Conservation (phyloP, 1,139 yeast species). For the Lodderomyces elongisporus region DNA sequence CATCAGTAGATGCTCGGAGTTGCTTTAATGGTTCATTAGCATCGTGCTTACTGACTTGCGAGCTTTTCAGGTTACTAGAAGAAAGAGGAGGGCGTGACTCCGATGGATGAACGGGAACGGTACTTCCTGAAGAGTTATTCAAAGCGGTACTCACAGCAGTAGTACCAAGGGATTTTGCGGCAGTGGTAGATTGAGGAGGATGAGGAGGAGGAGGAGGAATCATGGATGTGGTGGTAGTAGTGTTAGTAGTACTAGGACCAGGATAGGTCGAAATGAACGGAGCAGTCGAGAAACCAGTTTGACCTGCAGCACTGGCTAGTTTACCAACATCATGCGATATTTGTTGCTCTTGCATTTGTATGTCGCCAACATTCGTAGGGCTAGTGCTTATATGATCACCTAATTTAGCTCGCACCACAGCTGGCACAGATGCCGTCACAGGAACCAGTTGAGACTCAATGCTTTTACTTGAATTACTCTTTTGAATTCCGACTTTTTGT, state of each 20-base stretch:
- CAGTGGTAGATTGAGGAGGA: constrained; percentile 1
- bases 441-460: no score
- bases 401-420: constrained; percentile 24
- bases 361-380: neutral
- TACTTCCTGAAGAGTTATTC: neutral
- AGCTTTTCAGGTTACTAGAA: no score
- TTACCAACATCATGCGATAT: neutral
- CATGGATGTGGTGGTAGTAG: constrained; percentile 1
- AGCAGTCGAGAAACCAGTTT: neutral
- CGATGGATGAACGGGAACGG: neutral
- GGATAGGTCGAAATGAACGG: neutral
- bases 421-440: constrained; percentile 2
- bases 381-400: constrained; percentile 22
- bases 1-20: constrained; percentile 83
- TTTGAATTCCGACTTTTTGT: constrained; percentile 11
- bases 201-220: neutral
- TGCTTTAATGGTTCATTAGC: constrained; percentile 72
- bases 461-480: constrained; percentile 4
- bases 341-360: neutral
- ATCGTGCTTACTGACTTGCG: constrained; percentile 3
- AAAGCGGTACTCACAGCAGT: neutral
- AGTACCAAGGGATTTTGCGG: constrained; percentile 5
- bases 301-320: neutral
- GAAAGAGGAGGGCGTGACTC: neutral
- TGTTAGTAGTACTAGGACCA: neutral